Base-by-base conservation (phyloP, 768 basidiomycete species). In the Pleurotus tuoliensis region DNA sequence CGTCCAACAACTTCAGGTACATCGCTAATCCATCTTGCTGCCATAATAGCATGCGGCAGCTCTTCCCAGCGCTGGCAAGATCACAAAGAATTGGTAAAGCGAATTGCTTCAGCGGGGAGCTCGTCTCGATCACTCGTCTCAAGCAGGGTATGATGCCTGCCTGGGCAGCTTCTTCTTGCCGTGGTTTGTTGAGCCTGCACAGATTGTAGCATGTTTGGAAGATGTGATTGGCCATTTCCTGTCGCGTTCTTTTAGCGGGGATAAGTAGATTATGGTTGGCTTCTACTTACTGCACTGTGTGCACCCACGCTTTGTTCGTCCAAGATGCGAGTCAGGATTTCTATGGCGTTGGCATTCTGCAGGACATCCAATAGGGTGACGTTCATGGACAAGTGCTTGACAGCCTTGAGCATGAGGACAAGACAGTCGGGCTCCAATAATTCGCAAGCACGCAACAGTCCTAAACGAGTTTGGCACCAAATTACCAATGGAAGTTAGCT, bases 201-300 rank as follows among this genome's bases (percentile, higher is more conserved):
- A 99, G 86, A 62, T 96, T 96, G 76, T 92, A 98, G 65, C 95
- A 93, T 2, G 94, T 94, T 71, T 97, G 95, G 80, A 98, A 94
- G 58, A 97, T 86, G 64, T 98, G 94, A 61, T 98, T 98, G 49
- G 92, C 88, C 71, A 98, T 90, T 82, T 99, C 96, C 93, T 98
- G 66, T 39, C 16, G 47, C 30, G 3, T 44, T 12, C n/a, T 43
- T 38, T 22, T 5, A 24, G 27, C 16, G 56, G 34, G 6, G 30
- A n/a, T 22, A 1, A 13, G 30, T 18, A 5, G 27, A 56, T 40
- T 22, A 40, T 20, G 25, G 24, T 22, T 3, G 15, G 7, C 13
- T 60, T 41, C 16, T 4, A 75, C 87, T 54, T 65, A 94, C 95
- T 9, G 94, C 88, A 66, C 83, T 87, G 62, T 94, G 87, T 0